phyloP scores from a whole-genome alignment of 129 eudicot genomes.

The Flaveria robusta region DNA sequence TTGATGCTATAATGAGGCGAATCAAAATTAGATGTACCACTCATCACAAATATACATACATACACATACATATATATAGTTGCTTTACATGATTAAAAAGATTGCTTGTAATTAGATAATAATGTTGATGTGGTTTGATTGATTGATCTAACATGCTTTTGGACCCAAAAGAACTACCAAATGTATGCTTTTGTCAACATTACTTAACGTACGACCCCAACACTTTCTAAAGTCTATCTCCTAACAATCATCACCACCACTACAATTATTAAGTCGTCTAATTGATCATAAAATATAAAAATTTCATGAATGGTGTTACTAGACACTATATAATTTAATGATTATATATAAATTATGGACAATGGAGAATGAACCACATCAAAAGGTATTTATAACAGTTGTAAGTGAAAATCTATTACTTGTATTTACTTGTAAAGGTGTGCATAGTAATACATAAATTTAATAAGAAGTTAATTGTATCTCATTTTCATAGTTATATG shows the following conservation, averaged over 20 bases:
- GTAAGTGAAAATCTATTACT: too few relatives aligned
- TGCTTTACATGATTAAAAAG: neutral
- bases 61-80: neutral
- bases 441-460: too few relatives aligned
- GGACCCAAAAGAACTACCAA: slow-evolving; percentile 5
- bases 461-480: too few relatives aligned
- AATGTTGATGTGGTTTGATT: neutral
- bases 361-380: neutral
- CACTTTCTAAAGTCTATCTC: neutral
- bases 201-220: slow-evolving; percentile 8
- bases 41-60: too few relatives aligned
- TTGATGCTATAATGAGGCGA: neutral
- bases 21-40: neutral
- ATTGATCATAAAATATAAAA: neutral
- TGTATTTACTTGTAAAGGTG: too few relatives aligned
- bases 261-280: slow-evolving; percentile 3
- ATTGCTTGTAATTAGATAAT: slow-evolving; percentile 5
- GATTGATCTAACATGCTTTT: slow-evolving; percentile 12
- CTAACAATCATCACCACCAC: slow-evolving; percentile 10
- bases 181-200: slow-evolving; percentile 6
- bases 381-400: neutral
- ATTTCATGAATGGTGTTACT: neutral
- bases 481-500: too few relatives aligned
- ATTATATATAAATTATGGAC: neutral
- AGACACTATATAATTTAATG: neutral